Evolutionary conservation across 1,284 basidiomycete species (phyloP), one percentile per base, ranked within the genome.

Genomic region (Bondarzewia mesenterica): DNA sequence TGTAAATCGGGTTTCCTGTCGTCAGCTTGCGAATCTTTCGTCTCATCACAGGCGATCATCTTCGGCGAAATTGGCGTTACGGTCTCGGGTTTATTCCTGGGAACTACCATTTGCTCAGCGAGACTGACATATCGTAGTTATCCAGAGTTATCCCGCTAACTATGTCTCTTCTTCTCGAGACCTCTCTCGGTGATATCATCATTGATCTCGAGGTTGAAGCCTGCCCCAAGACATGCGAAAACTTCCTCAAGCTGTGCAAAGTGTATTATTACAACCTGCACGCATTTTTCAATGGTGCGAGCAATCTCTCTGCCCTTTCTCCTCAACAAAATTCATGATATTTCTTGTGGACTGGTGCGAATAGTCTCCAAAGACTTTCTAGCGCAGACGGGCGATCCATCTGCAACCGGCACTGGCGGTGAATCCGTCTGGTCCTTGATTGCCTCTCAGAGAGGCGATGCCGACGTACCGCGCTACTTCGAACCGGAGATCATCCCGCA

Each of bases 201-300:
- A 92, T 98, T 62, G 95, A 98, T 71, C 76, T 98, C 42, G 91
- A 97, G 63, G 83, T 88, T n/a, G 90, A 94, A 10, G 70, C 74
- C 37, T 97, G 93, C 63, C 95, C 95, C 1, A 83, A 79, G 62
- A 90, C 86, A 29, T 93, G 88, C 69, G 80, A 90, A 64, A 99
- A 98, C 75, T 98, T 98, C 63, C 79, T 99, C 54, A 98, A 99
- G 66, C 75, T 99, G 47, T 97, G 93, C 71, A 95, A 95, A 71
- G 75, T 90, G 52, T 96, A 97, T 65, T 95, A 95, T 65, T 98
- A 96, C 73, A 94, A 93, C 63, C 71, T 96, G 55, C 89, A 93
- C 63, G 90, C 92, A 0, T 98, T 99, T 73, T 96, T 96, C 76
- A 96, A 97, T 68, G 90, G 92, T 92, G 54, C 49, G 82, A 66